Percentiles rank a stretch among this genome's conserved stretches.
phyloP scores from a whole-genome alignment of 2,329 filamentous ascomycete genomes.

The Pseudonectria buxi region DNA sequence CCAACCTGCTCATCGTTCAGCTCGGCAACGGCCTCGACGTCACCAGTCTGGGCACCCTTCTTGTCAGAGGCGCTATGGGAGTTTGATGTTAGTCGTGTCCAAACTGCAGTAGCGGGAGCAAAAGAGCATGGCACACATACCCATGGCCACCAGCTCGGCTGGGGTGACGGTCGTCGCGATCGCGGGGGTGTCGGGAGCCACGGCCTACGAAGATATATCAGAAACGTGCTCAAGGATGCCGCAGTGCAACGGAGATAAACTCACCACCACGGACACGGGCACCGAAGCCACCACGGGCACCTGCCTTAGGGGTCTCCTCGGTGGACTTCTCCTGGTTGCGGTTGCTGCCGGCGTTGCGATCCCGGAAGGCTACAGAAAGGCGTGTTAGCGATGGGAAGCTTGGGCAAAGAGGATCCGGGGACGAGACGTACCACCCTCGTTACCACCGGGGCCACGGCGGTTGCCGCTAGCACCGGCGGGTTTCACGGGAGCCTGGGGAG shows the following conservation, averaged over 20 bases:
- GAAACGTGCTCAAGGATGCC: constrained; percentile 1
- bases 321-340: constrained; percentile 77
- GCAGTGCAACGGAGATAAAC: constrained; percentile 16
- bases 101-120: background rate
- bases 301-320: constrained; percentile 55
- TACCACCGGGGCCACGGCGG: constrained; percentile 59
- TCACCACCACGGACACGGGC: constrained; percentile 56
- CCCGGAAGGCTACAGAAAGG: constrained; percentile 66
- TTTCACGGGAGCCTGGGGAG: constrained; percentile 58
- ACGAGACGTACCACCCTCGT: constrained; percentile 67
- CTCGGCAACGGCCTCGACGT: constrained; percentile 72
- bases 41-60: constrained; percentile 79
- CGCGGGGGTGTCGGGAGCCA: constrained; percentile 45
- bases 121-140: constrained; percentile 31
- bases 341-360: constrained; percentile 72
- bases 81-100: constrained; percentile 17
- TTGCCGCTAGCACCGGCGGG: constrained; percentile 35
- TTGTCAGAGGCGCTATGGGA: constrained; percentile 66
- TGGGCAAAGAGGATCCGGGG: too few species aligned
- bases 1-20: constrained; percentile 87
- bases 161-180: constrained; percentile 51
- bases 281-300: constrained; percentile 55
- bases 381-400: constrained; percentile 9
- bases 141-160: constrained; percentile 33
- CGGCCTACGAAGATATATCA: constrained; percentile 35